These are phyloP conservation scores for Oryza longistaminata DNA, from an alignment of 176 grass and related monocot species.

Conservation along the genomic window DNA sequence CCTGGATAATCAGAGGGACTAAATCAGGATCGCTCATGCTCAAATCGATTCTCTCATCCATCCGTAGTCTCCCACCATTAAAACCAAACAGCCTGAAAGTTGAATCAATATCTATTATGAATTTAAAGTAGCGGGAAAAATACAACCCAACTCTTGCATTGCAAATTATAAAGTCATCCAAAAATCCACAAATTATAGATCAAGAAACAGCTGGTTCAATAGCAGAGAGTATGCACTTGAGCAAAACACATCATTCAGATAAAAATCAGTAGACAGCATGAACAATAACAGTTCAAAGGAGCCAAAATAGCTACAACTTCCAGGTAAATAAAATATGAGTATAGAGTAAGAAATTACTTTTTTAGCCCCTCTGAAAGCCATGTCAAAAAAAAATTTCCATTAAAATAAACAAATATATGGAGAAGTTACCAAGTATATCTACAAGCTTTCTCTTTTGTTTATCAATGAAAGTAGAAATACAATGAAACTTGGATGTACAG, in stretches of 20 bases:
- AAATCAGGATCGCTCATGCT: conserved; percentile 99
- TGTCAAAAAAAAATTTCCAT: too few relatives aligned
- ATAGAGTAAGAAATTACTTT: not conserved
- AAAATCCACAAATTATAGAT: not conserved
- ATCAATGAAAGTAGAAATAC: conserved; percentile 7
- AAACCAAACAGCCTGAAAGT: conserved; percentile 85
- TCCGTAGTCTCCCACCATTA: conserved; percentile 82
- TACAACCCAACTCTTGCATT: not conserved
- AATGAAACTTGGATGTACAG: not conserved
- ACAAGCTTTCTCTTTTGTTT: not conserved
- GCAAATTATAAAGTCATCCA: not conserved
- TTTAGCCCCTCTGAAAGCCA: not conserved
- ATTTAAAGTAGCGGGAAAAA: conserved; percentile 24
- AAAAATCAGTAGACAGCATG: not conserved
- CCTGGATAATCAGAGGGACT: conserved; percentile 97
- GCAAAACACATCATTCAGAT: not conserved
- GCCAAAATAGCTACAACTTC: not conserved
- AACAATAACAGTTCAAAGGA: conserved; percentile 14
- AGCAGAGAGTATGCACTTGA: not conserved
- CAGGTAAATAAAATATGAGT: not conserved
- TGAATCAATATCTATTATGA: conserved; percentile 26
- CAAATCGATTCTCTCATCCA: conserved; percentile 98
- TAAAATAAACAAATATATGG: not conserved
- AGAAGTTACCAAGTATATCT: not conserved
- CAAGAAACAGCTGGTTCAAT: not conserved